phyloP scores from a whole-genome alignment of 352 stramenopile genomes.

The Pythium coloratum region DNA sequence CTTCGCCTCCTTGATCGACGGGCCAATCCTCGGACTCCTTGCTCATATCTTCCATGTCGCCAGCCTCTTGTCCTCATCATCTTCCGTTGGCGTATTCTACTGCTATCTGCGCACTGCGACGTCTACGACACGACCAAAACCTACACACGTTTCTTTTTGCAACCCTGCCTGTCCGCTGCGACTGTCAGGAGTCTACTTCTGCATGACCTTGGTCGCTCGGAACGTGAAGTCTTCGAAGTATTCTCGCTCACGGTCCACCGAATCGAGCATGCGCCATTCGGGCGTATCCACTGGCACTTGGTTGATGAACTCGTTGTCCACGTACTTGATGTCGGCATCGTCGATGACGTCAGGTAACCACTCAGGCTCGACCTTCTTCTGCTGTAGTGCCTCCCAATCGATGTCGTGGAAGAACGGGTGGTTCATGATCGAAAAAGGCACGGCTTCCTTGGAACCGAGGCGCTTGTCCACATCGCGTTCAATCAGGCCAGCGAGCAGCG shows the following conservation, averaged over 20 bases:
- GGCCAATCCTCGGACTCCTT: no score
- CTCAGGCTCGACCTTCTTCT: constrained; percentile 76
- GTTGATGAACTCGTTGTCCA: constrained; percentile 89
- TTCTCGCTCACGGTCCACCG: constrained; percentile 80
- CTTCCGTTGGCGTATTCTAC: neutral
- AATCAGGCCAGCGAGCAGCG: constrained; percentile 76
- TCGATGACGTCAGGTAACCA: constrained; percentile 84
- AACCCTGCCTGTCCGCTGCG: neutral
- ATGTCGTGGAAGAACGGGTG: constrained; percentile 87
- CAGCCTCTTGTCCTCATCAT: neutral
- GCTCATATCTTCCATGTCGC: no score
- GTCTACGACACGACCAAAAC: constrained; percentile 19
- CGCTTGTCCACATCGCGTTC: constrained; percentile 71
- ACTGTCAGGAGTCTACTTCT: constrained; percentile 42
- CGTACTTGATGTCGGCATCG: constrained; percentile 83
- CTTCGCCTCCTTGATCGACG: no score
- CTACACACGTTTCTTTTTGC: constrained; percentile 12
- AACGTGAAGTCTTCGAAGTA: constrained; percentile 88
- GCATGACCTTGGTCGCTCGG: constrained; percentile 70
- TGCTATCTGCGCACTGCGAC: constrained; percentile 12
- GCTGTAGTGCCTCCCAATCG: constrained; percentile 85
- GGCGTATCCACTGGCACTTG: constrained; percentile 84
- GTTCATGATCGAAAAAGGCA: constrained; percentile 88
- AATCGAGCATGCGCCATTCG: constrained; percentile 89
- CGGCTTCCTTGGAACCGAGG: constrained; percentile 70